Conservation (phyloP, 164 flowering plant genomes). For the Tetracentron sinense region DNA sequence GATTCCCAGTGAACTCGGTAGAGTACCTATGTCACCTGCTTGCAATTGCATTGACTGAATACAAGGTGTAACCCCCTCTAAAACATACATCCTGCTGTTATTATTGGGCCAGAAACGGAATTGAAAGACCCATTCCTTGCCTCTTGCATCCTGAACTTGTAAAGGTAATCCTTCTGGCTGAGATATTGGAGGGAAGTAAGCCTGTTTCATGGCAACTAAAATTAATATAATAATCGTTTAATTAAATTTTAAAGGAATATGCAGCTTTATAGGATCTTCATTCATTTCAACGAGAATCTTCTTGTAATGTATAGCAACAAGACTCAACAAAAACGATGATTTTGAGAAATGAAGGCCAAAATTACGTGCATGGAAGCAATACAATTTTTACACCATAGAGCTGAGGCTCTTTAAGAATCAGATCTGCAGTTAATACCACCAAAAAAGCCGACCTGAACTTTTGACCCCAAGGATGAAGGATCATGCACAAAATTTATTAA, state of each 20-base stretch:
- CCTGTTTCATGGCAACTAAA: slow-evolving; percentile 40
- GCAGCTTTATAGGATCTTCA: background rate
- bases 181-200: slow-evolving; percentile 79
- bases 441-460: background rate
- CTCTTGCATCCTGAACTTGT: slow-evolving; percentile 77
- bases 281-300: background rate
- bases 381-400: background rate
- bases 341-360: background rate
- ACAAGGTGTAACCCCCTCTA: slow-evolving; percentile 94
- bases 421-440: background rate
- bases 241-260: background rate
- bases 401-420: background rate
- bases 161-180: slow-evolving; percentile 91
- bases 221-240: slow-evolving; percentile 1
- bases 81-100: slow-evolving; percentile 95
- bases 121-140: slow-evolving; percentile 86
- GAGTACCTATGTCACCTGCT: slow-evolving; percentile 90
- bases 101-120: slow-evolving; percentile 97
- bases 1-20: slow-evolving; percentile 2
- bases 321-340: background rate
- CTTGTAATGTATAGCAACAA: background rate
- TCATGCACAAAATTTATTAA: background rate
- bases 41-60: slow-evolving; percentile 89
- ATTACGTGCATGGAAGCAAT: background rate
- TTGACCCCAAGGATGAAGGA: background rate